Evolutionary conservation across 495 filamentous ascomycete species (phyloP).

Genomic region (Xylona heveae): DNA sequence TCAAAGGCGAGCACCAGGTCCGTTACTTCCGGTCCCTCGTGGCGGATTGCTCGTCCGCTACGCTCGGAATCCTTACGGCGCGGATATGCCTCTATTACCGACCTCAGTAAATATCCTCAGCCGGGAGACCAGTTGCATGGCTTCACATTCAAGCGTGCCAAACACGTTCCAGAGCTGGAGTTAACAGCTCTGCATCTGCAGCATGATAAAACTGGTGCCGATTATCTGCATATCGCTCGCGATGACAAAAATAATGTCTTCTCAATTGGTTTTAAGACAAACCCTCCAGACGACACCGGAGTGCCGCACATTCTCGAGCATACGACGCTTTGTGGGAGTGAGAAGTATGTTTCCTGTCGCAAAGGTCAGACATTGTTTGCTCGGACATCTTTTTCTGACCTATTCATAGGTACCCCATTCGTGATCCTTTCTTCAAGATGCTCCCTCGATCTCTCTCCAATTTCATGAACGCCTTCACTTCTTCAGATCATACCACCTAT

Average conservation of each 20-base stretch:
- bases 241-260: conserved; percentile 99
- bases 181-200: conserved; percentile 72
- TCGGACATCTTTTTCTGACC: conserved; percentile 8
- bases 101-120: conserved; percentile 46
- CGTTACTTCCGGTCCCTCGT: no score
- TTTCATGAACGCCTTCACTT: conserved; percentile 98
- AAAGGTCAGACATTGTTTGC: conserved; percentile 1
- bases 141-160: conserved; percentile 70
- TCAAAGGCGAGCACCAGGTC: no score
- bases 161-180: conserved; percentile 86
- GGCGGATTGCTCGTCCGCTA: no score
- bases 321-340: conserved; percentile 87
- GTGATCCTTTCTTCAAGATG: conserved; percentile 99
- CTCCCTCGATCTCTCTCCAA: conserved; percentile 89
- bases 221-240: conserved; percentile 84
- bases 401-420: conserved; percentile 59
- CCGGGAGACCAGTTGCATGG: conserved; percentile 75
- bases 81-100: conserved; percentile 44
- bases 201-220: conserved; percentile 84
- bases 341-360: conserved; percentile 41
- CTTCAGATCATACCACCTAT: conserved; percentile 91
- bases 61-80: conserved; percentile 29
- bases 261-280: conserved; percentile 96
- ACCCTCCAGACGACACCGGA: conserved; percentile 87
- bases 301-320: conserved; percentile 96